A percentile compares a stretch with the other conserved stretches of the same genome.
Conservation (phyloP, 2,329 filamentous ascomycete species). For the Didymosphaeria variabile region DNA sequence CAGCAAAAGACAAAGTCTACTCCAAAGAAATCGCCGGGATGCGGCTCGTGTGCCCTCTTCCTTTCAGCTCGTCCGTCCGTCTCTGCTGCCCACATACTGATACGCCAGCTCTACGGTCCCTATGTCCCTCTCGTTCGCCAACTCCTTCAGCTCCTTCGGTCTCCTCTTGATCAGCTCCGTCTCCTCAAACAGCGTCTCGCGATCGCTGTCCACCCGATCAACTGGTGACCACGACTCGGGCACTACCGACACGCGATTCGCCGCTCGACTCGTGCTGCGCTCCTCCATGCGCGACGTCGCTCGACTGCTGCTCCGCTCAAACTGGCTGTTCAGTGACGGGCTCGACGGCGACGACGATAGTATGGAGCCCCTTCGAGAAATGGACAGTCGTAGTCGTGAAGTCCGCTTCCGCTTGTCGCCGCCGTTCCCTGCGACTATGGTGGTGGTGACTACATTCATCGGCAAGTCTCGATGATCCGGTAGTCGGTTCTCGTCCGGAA, state of each 20-base stretch:
- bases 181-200: constrained; percentile 18
- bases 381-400: constrained; percentile 16
- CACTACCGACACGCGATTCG: constrained; percentile 8
- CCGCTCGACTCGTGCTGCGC: constrained; percentile 16
- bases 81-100: constrained; percentile 6
- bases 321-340: constrained; percentile 3
- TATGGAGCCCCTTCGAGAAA: constrained; percentile 12
- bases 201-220: constrained; percentile 17
- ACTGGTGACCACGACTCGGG: constrained; percentile 9
- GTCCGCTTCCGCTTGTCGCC: constrained; percentile 15
- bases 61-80: neutral
- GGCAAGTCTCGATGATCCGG: neutral
- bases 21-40: constrained; percentile 1
- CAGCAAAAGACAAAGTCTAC: neutral
- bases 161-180: constrained; percentile 14
- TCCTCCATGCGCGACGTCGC: constrained; percentile 7
- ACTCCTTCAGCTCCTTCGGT: constrained; percentile 6
- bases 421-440: constrained; percentile 17
- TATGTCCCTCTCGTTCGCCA: neutral
- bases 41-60: neutral
- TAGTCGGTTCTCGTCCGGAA: neutral
- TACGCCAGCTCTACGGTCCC: constrained; percentile 8
- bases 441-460: constrained; percentile 18
- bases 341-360: constrained; percentile 10
- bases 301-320: constrained; percentile 13